Evolutionary conservation across 148 eudicot genomes (phyloP).

Genomic region (Cornus kousa): DNA sequence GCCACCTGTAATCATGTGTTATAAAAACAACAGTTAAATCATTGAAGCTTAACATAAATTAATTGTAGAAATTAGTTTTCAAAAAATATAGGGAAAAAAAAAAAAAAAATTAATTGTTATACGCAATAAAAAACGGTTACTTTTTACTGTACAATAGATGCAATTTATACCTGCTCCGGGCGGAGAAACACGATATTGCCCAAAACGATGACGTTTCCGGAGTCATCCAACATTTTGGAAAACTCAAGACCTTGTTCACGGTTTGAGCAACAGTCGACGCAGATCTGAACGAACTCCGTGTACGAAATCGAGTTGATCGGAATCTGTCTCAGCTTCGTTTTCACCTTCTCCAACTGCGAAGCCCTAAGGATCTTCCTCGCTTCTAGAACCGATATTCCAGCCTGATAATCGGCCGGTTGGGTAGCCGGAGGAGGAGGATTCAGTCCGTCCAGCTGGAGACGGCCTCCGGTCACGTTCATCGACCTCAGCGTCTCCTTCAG

Average conservation of each 20-base stretch:
- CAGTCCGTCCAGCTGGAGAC: slow-evolving; percentile 32
- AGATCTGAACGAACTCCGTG: slow-evolving; percentile 35
- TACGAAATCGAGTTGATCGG: slow-evolving; percentile 35
- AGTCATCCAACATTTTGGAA: slow-evolving; percentile 52
- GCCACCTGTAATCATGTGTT: slow-evolving; percentile 39
- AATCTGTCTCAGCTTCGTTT: slow-evolving; percentile 29
- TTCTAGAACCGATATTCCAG: slow-evolving; percentile 32
- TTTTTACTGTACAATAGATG: too few species aligned
- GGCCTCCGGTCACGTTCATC: slow-evolving; percentile 22
- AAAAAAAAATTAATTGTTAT: too few species aligned
- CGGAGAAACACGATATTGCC: slow-evolving; percentile 57
- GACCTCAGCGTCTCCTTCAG: slow-evolving; percentile 39
- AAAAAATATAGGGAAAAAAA: too few species aligned
- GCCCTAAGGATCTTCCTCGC: slow-evolving; percentile 42
- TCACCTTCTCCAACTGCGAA: slow-evolving; percentile 44
- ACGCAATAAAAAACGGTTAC: too few species aligned
- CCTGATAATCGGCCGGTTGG: not conserved
- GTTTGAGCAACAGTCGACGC: slow-evolving; percentile 32
- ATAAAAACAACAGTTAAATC: not conserved
- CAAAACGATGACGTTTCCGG: slow-evolving; percentile 58
- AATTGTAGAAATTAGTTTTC: too few species aligned
- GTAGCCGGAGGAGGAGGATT: slow-evolving; percentile 21
- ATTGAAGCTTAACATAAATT: too few species aligned
- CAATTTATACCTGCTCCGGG: slow-evolving; percentile 54
- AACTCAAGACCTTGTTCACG: slow-evolving; percentile 42